phyloP scores from a whole-genome alignment of 176 grass and related monocot species.

The Triticum turgidum region DNA sequence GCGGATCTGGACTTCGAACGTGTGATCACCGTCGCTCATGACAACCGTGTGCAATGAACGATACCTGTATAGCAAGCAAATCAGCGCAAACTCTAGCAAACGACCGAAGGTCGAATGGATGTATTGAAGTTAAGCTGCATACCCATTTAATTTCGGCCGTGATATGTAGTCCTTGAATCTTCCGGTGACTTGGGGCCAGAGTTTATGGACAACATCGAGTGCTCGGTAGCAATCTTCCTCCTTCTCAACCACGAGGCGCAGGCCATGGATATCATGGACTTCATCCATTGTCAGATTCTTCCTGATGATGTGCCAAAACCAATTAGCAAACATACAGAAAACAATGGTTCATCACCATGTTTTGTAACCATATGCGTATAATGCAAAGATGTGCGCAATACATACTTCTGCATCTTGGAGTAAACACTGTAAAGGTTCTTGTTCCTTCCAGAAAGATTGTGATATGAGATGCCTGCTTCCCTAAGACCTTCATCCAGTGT shows the following conservation, averaged over 20 bases:
- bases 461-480: conserved; percentile 62
- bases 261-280: conserved; percentile 90
- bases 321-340: conserved; percentile 13
- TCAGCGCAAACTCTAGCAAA: conserved; percentile 10
- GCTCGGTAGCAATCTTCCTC: conserved; percentile 83
- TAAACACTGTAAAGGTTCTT: conserved; percentile 90
- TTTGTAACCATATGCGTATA: neutral
- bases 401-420: conserved; percentile 90
- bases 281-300: conserved; percentile 79
- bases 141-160: conserved; percentile 85
- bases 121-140: neutral
- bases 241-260: conserved; percentile 83
- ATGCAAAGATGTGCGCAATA: neutral
- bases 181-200: conserved; percentile 65
- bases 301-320: conserved; percentile 37
- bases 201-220: conserved; percentile 63
- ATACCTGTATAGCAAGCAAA: conserved; percentile 55
- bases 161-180: conserved; percentile 92
- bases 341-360: neutral
- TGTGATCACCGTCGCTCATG: conserved; percentile 49
- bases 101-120: neutral
- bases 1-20: conserved; percentile 91
- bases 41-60: conserved; percentile 77
- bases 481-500: conserved; percentile 66
- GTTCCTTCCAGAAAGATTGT: conserved; percentile 74